phyloP scores from a whole-genome alignment of 345 rosid genomes.

The Populus euphratica region DNA sequence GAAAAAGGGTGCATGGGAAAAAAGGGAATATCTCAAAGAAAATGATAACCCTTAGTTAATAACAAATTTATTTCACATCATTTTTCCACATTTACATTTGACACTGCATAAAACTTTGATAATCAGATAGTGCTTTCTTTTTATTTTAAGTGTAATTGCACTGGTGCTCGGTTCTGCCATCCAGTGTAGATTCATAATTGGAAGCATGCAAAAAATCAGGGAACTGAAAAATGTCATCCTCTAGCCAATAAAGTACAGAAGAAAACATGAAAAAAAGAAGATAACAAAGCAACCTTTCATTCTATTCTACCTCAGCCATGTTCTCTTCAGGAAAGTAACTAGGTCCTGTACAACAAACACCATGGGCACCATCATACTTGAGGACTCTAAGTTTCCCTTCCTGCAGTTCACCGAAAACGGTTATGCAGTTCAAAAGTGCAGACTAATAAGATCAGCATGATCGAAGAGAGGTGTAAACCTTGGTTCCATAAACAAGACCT shows the following conservation, averaged over 20 bases:
- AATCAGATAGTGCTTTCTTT: background rate
- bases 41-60: background rate
- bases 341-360: slow-evolving; percentile 38
- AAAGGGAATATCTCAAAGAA: no score
- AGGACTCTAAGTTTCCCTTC: slow-evolving; percentile 83
- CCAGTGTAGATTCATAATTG: background rate
- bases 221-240: background rate
- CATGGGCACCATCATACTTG: slow-evolving; percentile 43
- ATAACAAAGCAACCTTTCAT: slow-evolving; percentile 23
- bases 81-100: background rate
- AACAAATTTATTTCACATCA: background rate
- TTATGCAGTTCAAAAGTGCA: background rate
- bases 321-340: slow-evolving; percentile 49
- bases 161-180: background rate
- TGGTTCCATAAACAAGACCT: slow-evolving; percentile 90
- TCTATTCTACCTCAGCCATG: slow-evolving; percentile 51
- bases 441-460: background rate
- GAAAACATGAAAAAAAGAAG: background rate
- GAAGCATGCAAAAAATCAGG: background rate
- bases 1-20: background rate
- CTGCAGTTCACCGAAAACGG: slow-evolving; percentile 34
- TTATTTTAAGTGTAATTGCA: background rate
- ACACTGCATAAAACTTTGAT: background rate
- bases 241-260: background rate
- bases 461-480: slow-evolving; percentile 34